phyloP scores from a whole-genome alignment of 2,329 filamentous ascomycete genomes.

The Colletotrichum sp. region DNA sequence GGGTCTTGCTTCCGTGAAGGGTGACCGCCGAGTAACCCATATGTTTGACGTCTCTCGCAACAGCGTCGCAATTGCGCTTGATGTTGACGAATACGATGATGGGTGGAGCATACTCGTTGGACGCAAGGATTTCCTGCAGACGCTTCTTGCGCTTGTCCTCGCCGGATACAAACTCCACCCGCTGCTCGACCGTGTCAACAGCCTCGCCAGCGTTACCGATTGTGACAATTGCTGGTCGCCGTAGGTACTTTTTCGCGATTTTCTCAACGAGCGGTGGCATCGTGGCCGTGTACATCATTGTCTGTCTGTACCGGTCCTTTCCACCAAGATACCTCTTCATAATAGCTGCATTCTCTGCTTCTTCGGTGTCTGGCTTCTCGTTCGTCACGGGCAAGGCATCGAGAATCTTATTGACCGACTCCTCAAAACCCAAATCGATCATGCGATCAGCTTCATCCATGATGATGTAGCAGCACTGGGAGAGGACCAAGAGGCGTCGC shows the following conservation, averaged over 20 bases:
- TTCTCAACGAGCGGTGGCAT: conserved; percentile 94
- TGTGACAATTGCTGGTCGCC: conserved; percentile 89
- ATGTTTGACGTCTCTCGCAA: conserved; percentile 90
- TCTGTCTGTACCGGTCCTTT: conserved; percentile 87
- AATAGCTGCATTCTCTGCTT: conserved; percentile 82
- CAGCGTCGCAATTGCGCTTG: conserved; percentile 97
- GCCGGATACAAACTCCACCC: conserved; percentile 86
- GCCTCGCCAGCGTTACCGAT: conserved; percentile 96
- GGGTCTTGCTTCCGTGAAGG: conserved; percentile 93
- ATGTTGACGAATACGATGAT: conserved; percentile 99
- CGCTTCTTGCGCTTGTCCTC: conserved; percentile 98
- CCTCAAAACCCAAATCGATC: conserved; percentile 98
- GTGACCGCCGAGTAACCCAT: conserved; percentile 93
- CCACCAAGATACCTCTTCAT: conserved; percentile 83
- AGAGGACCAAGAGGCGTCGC: conserved; percentile 85
- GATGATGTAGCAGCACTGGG: conserved; percentile 98
- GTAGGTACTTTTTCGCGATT: conserved; percentile 96
- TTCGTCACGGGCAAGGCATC: conserved; percentile 91
- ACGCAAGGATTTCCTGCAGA: conserved; percentile 85
- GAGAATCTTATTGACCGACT: conserved; percentile 96
- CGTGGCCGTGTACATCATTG: conserved; percentile 99
- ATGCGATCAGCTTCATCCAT: conserved; percentile 99
- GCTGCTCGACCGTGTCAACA: conserved; percentile 96
- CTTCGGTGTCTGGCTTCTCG: conserved; percentile 93
- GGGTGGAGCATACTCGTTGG: conserved; percentile 80